Percentiles rank a stretch among this genome's conserved stretches.
Evolutionary conservation across 208 protist genomes (phyloP).

Genomic region (Strigomonas oncopelti): DNA sequence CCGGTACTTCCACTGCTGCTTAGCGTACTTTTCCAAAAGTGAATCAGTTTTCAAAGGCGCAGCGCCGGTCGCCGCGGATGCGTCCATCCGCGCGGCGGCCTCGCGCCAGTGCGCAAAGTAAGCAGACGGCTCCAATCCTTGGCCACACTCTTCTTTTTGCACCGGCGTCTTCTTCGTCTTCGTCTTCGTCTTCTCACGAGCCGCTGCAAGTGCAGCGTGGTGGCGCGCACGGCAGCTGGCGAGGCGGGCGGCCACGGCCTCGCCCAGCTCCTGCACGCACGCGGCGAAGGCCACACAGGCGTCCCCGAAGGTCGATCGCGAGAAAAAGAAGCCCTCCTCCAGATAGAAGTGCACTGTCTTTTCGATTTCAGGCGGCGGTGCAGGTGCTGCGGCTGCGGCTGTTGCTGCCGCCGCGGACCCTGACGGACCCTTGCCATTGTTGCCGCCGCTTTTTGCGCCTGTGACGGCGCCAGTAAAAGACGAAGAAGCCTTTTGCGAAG

Average conservation of each 20-base stretch:
- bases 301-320: slow-evolving; percentile 54
- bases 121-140: neutral
- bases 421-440: too few species aligned
- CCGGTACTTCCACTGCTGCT: neutral
- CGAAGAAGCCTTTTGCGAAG: neutral
- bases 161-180: too few species aligned
- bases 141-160: too few species aligned
- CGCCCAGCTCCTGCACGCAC: slow-evolving; percentile 64
- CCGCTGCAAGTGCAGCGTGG: too few species aligned
- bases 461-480: too few species aligned
- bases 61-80: neutral
- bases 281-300: slow-evolving; percentile 57
- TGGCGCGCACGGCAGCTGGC: neutral
- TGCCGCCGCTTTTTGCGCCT: too few species aligned
- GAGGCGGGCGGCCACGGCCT: slow-evolving; percentile 19
- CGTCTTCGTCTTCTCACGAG: too few species aligned
- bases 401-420: too few species aligned
- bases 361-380: neutral
- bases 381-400: too few species aligned
- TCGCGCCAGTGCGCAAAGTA: neutral
- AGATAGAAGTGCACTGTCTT: slow-evolving; percentile 50
- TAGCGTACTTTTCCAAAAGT: neutral
- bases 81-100: neutral
- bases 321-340: slow-evolving; percentile 59
- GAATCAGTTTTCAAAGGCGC: neutral